Evolutionary conservation across 371 early-diverging fungal genomes (phyloP).

Genomic region (Zychaea mexicana): DNA sequence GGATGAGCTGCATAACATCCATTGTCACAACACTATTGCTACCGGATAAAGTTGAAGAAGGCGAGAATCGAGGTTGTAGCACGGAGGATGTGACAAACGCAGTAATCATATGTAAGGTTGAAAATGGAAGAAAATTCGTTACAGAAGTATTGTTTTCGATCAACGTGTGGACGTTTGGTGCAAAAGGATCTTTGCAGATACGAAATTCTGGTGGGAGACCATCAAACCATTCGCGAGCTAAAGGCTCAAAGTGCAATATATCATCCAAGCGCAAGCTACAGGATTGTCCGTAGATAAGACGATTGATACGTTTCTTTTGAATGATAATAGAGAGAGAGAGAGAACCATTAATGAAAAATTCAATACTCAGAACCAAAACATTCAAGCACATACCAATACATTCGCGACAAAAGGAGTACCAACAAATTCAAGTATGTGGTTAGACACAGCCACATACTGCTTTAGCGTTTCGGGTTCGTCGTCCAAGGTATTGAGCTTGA

Average conservation of each 20-base stretch:
- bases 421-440: background rate
- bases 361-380: too few relatives aligned
- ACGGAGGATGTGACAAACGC: background rate
- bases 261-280: background rate
- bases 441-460: background rate
- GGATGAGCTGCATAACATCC: background rate
- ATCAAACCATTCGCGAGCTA: slow-evolving; percentile 5
- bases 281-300: background rate
- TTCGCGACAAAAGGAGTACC: background rate
- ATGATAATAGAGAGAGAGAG: background rate
- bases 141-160: background rate
- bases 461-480: background rate
- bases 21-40: too few relatives aligned
- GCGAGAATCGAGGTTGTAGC: background rate
- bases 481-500: background rate
- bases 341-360: background rate
- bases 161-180: background rate
- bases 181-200: background rate
- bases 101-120: background rate
- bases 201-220: background rate
- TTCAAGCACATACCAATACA: background rate
- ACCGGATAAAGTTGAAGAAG: background rate
- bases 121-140: background rate
- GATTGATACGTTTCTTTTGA: background rate
- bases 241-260: background rate